phyloP scores from a whole-genome alignment of 169 alveolate species.

The Plasmodium vivax region DNA sequence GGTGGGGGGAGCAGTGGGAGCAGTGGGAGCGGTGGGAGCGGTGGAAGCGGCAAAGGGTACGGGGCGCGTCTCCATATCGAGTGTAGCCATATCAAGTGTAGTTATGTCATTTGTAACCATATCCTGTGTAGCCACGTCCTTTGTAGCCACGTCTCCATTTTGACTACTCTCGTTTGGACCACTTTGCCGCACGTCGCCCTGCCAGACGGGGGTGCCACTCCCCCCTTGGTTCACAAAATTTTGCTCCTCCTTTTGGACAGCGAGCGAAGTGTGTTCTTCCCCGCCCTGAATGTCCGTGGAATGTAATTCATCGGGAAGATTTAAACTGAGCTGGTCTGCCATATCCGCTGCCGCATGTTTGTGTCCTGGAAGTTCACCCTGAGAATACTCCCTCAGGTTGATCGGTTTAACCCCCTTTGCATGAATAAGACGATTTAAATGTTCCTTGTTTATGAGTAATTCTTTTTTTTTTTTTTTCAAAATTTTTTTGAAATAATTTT shows the following conservation, averaged over 20 bases:
- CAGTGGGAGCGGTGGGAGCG: neutral
- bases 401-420: slow-evolving; percentile 1
- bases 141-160: neutral
- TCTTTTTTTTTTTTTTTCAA: slow-evolving; percentile 53
- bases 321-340: neutral
- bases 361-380: neutral
- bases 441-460: slow-evolving; percentile 17
- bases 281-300: neutral
- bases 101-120: no score
- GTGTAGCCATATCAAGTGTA: neutral
- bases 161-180: neutral
- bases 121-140: neutral
- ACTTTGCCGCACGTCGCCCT: neutral
- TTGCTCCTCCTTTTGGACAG: neutral
- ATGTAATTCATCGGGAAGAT: neutral
- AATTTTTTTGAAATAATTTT: slow-evolving; percentile 20
- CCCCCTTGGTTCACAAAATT: neutral
- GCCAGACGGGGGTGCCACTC: neutral
- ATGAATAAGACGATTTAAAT: slow-evolving; percentile 29
- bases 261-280: neutral
- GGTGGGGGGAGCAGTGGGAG: neutral
- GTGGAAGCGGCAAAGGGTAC: neutral
- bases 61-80: neutral
- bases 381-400: neutral
- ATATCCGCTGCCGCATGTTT: neutral